Evolutionary conservation across 371 early-diverging fungal species (phyloP).

Genomic region (Parasitella parasitica): DNA sequence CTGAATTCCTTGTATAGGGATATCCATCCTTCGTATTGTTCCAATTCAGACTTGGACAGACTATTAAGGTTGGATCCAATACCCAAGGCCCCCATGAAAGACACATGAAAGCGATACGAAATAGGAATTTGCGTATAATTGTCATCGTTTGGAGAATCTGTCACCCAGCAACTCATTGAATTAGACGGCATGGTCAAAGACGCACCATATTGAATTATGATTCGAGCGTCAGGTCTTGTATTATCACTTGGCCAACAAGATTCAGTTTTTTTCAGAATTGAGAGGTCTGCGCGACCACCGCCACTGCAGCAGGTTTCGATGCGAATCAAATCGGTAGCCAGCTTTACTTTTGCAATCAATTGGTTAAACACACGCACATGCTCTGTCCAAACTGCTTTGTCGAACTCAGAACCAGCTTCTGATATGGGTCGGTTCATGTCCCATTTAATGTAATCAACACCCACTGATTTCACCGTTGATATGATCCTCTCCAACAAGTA

Average conservation of each 20-base stretch:
- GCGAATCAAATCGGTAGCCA: constrained; percentile 15
- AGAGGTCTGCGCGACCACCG: constrained; percentile 44
- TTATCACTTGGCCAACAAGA: constrained; percentile 42
- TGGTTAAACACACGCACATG: constrained; percentile 22
- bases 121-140: constrained; percentile 21
- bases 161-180: constrained; percentile 39
- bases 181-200: constrained; percentile 40
- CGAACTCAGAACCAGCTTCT: constrained; percentile 18
- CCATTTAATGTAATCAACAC: constrained; percentile 48
- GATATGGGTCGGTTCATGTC: constrained; percentile 49
- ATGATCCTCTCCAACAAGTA: constrained; percentile 22
- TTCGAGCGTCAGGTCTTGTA: constrained; percentile 40
- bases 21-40: constrained; percentile 30
- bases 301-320: constrained; percentile 50
- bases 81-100: constrained; percentile 42
- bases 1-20: constrained; percentile 34
- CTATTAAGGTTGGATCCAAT: constrained; percentile 29
- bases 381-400: constrained; percentile 24
- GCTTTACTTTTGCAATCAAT: constrained; percentile 25
- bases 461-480: background rate
- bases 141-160: constrained; percentile 25
- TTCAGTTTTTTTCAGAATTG: constrained; percentile 20
- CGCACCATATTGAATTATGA: constrained; percentile 39
- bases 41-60: constrained; percentile 5
- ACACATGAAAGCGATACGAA: constrained; percentile 39